Evolutionary conservation across 306 rosid genomes (phyloP).

Genomic region (Geum urbanum): DNA sequence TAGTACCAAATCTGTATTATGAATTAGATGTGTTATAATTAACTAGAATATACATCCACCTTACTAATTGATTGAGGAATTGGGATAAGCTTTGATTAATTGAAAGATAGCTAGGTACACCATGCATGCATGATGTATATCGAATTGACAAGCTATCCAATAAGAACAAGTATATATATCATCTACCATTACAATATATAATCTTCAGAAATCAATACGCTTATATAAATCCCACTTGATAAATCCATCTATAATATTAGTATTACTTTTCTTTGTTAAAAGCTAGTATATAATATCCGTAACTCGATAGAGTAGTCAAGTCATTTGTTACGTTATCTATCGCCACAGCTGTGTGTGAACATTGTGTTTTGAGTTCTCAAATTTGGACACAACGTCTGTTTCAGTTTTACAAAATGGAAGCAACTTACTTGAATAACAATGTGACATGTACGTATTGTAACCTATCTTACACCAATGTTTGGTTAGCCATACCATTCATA

Average conservation of each 20-base stretch:
- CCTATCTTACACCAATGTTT: slow-evolving; percentile 9
- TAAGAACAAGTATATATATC: not conserved
- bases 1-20: not conserved
- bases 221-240: not conserved
- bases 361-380: too few species aligned
- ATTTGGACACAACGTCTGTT: too few species aligned
- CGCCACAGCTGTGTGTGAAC: too few species aligned
- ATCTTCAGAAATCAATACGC: not conserved
- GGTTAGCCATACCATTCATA: not conserved
- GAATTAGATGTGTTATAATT: not conserved
- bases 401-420: too few species aligned
- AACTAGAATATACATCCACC: not conserved
- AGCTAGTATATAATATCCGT: too few species aligned
- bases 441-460: slow-evolving; percentile 10
- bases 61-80: not conserved
- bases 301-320: too few species aligned
- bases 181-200: not conserved
- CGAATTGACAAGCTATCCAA: not conserved
- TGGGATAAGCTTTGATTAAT: not conserved
- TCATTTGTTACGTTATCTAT: too few species aligned
- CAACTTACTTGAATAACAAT: too few species aligned
- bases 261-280: too few species aligned
- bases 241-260: too few species aligned
- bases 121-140: too few species aligned
- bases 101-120: not conserved